Evolutionary conservation across 257 asterid species (phyloP), one percentile per base, ranked within the genome.

Genomic region (Solanum sitiens): DNA sequence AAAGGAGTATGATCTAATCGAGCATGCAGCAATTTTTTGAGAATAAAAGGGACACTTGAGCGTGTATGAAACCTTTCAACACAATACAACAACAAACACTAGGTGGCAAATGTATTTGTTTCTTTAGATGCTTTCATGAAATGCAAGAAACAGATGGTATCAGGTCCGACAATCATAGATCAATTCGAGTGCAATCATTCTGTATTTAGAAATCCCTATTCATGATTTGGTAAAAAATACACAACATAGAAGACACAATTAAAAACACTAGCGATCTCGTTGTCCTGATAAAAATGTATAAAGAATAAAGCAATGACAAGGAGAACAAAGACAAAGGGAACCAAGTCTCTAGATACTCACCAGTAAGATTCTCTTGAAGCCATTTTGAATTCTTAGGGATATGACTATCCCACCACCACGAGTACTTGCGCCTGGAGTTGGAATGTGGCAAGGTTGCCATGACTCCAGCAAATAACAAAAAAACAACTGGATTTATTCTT

Each of bases 321-420:
- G 70, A 50, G 71, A 82, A 82, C 45, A 82, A 82, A 82, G 33
- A 32, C 45, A 82, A 53, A 53, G 23, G n/a, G 32, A 59, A 82
- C 61, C 47, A 83, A 83, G 45, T 71, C 39, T 71, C 85, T 25
- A 89, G 83, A 35, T 8, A 56, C 89, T 50, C 30, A 95, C 99
- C 98, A 84, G 96, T 90, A 70, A 95, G 96, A 91, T 96, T 96
- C n/a, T 96, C 98, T 88, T 95, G 98, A 90, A 96, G 99, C 98
- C 98, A 95, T 94, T 96, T 96, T 5, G 99, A 96, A 92, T 95
- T 96, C 91, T 94, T 96, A 2, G 99, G 99, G 95, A 90, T 93
- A 91, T 96, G 99, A 94, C 98, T 95, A 86, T 95, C 99, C 99
- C 98, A 95, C 98, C 98, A 96, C 98, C 99, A 96, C 21, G 99